Conservation (phyloP, 768 basidiomycete genomes). For the Boletus reticulatus region DNA sequence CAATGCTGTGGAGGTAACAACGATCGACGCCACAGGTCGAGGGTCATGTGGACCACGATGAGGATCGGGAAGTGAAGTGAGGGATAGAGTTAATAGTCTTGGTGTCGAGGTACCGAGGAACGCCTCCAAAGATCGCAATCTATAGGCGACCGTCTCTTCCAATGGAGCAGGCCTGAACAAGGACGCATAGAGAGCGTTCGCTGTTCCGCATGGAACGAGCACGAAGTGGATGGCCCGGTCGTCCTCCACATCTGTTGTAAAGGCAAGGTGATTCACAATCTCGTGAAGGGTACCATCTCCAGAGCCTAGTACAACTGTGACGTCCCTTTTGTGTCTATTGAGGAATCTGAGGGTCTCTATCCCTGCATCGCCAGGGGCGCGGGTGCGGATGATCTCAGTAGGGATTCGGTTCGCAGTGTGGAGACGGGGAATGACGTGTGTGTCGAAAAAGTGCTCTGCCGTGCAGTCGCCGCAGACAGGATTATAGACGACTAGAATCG, state of each 20-base stretch:
- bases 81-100: constrained; percentile 52
- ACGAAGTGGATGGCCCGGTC: constrained; percentile 39
- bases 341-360: constrained; percentile 42
- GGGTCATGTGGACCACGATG: constrained; percentile 10
- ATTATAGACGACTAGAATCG: constrained; percentile 69
- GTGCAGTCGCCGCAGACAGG: constrained; percentile 66
- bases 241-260: not conserved
- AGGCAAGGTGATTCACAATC: constrained; percentile 60
- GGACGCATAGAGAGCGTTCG: constrained; percentile 85
- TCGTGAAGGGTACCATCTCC: constrained; percentile 96
- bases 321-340: constrained; percentile 24
- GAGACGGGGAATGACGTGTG: constrained; percentile 66
- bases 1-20: constrained; percentile 83
- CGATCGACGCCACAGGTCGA: constrained; percentile 51
- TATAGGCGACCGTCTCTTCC: constrained; percentile 36
- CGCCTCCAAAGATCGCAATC: constrained; percentile 54
- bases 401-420: constrained; percentile 32
- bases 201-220: constrained; percentile 80
- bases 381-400: constrained; percentile 46
- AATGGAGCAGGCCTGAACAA: constrained; percentile 55
- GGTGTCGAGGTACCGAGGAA: constrained; percentile 40
- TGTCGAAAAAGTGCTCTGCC: constrained; percentile 53
- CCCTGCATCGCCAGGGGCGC: constrained; percentile 54
- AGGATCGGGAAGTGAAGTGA: constrained; percentile 43
- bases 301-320: constrained; percentile 64